A percentile compares a stretch with the other conserved stretches of the same genome.
Evolutionary conservation across 2,329 filamentous ascomycete species (phyloP).

Genomic region (Diaporthe vaccinii): DNA sequence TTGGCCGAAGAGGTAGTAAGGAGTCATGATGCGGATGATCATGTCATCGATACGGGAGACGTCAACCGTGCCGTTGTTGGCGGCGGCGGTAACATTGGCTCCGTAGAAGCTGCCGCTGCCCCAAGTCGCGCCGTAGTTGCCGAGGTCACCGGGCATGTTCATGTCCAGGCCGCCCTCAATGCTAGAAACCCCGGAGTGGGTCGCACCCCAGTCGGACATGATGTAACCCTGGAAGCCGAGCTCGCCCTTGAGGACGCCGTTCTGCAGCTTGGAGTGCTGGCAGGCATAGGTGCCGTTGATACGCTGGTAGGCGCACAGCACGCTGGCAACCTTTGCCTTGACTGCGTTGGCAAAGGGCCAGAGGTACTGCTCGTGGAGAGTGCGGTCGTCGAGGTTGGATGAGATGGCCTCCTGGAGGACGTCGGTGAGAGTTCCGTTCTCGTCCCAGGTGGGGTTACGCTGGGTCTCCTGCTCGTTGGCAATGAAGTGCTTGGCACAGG

Average conservation of each 20-base stretch:
- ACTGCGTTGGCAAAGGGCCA: slow-evolving; percentile 83
- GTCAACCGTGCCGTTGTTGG: slow-evolving; percentile 62
- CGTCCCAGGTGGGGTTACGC: slow-evolving; percentile 44
- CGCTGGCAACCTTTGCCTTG: slow-evolving; percentile 71
- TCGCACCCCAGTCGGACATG: slow-evolving; percentile 74
- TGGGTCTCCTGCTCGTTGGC: slow-evolving; percentile 76
- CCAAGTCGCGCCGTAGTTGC: slow-evolving; percentile 48
- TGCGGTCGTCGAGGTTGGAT: slow-evolving; percentile 77
- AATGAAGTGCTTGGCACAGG: slow-evolving; percentile 82
- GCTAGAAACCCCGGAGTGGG: slow-evolving; percentile 55
- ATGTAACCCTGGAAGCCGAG: slow-evolving; percentile 83
- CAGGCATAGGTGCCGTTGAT: slow-evolving; percentile 83
- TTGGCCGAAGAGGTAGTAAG: slow-evolving; percentile 65
- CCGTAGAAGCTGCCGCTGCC: slow-evolving; percentile 58
- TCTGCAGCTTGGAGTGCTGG: slow-evolving; percentile 80
- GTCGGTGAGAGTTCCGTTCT: slow-evolving; percentile 52
- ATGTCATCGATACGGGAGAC: slow-evolving; percentile 60
- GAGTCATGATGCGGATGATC: slow-evolving; percentile 66
- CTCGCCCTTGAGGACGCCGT: slow-evolving; percentile 80
- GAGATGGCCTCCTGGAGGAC: slow-evolving; percentile 73
- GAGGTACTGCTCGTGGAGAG: slow-evolving; percentile 78
- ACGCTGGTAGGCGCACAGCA: slow-evolving; percentile 79
- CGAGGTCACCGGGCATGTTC: slow-evolving; percentile 62
- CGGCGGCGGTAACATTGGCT: slow-evolving; percentile 59
- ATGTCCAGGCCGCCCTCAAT: slow-evolving; percentile 55